phyloP scores from a whole-genome alignment of 2,329 filamentous ascomycete genomes.

The Dothidotthia symphoricarpi region DNA sequence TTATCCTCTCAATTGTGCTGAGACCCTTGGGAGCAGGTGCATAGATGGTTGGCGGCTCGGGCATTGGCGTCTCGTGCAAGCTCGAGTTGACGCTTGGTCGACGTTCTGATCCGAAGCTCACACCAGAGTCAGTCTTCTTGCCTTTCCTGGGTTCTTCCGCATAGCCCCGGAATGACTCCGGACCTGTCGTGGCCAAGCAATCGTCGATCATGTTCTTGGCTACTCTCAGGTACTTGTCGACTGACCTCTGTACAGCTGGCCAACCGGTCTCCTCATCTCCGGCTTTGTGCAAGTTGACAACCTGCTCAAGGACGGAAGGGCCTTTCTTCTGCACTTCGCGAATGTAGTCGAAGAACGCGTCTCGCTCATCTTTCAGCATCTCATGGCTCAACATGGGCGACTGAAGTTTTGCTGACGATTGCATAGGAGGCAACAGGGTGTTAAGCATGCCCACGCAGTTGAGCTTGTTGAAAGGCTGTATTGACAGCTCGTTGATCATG shows the following conservation, averaged over 20 bases:
- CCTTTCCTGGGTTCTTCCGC: conserved; percentile 42
- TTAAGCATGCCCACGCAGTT: conserved; percentile 69
- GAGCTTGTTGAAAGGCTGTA: conserved; percentile 62
- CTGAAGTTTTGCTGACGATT: conserved; percentile 38
- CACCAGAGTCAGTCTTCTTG: conserved; percentile 63
- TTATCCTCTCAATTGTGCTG: conserved; percentile 60
- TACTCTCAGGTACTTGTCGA: conserved; percentile 59
- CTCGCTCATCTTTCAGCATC: conserved; percentile 57
- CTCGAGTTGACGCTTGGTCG: conserved; percentile 32
- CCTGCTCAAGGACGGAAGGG: conserved; percentile 51
- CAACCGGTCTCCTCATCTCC: conserved; percentile 57
- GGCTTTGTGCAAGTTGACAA: conserved; percentile 55
- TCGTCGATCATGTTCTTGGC: conserved; percentile 63
- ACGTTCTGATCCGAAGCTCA: conserved; percentile 54
- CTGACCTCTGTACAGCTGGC: conserved; percentile 47
- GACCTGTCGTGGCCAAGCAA: conserved; percentile 49
- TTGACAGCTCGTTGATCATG: conserved; percentile 63
- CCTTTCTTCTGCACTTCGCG: conserved; percentile 57
- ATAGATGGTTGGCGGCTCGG: conserved; percentile 18
- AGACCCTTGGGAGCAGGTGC: conserved; percentile 29
- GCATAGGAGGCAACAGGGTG: conserved; percentile 62
- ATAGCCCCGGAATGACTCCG: conserved; percentile 36
- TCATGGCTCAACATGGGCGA: conserved; percentile 54
- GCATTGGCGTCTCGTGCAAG: conserved; percentile 25
- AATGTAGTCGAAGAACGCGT: conserved; percentile 63